Evolutionary conservation across 208 protist genomes (phyloP), one percentile per base, ranked within the genome.

Genomic region (Wallacemonas sp.): DNA sequence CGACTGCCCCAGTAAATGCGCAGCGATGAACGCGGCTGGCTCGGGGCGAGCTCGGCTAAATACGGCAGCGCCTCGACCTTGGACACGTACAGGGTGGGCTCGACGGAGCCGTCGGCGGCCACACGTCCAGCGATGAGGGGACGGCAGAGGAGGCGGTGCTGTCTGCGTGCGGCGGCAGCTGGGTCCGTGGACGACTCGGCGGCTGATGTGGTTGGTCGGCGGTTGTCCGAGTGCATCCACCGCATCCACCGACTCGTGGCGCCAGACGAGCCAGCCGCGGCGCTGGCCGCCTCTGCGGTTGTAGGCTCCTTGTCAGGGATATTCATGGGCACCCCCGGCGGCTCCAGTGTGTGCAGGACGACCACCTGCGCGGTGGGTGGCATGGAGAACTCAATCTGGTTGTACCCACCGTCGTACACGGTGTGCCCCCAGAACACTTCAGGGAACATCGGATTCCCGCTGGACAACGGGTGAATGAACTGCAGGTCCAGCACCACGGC

Each of bases 391-490:
- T 78, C 84, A 63, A 95, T 86, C 54, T 95, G 89, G 44, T 71
- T 85, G 55, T 84, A 86, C 19, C 89, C 89, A 27, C 89, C 89
- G 54, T 95, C 79, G 71, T 91, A 81, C 46, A 95, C 84, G 41
- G 91, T 85, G 66, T 95, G 85, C 9, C 85, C 85, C 89, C 89
- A 95, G 69, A 95, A 92, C n/a, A 91, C 83, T 68, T 95, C 85
- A 9, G 89, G 85, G 76, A 95, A 95, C 79, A 95, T 92, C 2
- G 85, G 63, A 62, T 92, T 95, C 24, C 89, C 89, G 9, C 78
- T 63, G 15, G 89, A 92, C 24, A 95, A 53, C 17, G 85, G 85
- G 33, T 83, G 89, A 9, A 75, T 85, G 69, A 83, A 95, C 65
- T 81, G 66, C 65, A 95, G 78, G 60, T 95, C 89, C 15, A 92